A percentile compares a stretch with the other conserved stretches of the same genome.
Conservation (phyloP, 208 protist species). For the Crithidia fasciculata region DNA sequence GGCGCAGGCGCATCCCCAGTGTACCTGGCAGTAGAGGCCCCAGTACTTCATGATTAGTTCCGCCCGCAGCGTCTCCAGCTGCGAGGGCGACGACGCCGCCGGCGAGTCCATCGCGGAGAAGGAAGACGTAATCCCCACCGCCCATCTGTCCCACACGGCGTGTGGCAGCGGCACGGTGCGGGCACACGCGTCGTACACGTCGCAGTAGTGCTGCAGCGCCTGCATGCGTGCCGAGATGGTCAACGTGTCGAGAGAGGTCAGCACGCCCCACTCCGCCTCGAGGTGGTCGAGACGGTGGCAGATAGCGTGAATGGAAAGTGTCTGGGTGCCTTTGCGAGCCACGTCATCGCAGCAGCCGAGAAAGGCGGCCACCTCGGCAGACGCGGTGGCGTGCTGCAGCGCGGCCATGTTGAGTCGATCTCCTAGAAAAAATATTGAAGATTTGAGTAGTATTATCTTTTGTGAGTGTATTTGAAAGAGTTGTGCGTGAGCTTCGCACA, state of each 20-base stretch:
- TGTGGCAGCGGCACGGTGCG: conserved; percentile 36
- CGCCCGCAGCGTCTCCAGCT: conserved; percentile 6
- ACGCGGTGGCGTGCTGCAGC: conserved; percentile 8
- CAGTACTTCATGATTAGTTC: conserved; percentile 18
- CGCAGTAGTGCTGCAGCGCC: conserved; percentile 47
- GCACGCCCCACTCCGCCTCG: conserved; percentile 15
- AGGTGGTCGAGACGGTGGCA: conserved; percentile 25
- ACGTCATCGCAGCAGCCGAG: conserved; percentile 24
- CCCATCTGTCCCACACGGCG: conserved; percentile 7
- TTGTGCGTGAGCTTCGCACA: no score
- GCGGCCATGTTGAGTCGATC: conserved; percentile 14
- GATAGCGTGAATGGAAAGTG: conserved; percentile 14
- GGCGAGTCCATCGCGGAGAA: background rate
- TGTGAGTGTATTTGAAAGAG: no score
- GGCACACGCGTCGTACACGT: conserved; percentile 34
- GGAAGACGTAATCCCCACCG: conserved; percentile 10
- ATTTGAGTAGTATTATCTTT: no score
- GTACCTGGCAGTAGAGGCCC: conserved; percentile 17
- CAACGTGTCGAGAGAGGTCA: background rate
- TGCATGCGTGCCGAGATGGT: conserved; percentile 4
- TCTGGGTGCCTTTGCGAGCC: conserved; percentile 23
- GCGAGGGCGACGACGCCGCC: background rate
- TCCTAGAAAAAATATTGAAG: no score
- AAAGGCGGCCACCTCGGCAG: conserved; percentile 19
- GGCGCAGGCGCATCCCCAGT: conserved; percentile 17